A percentile compares a stretch with the other conserved stretches of the same genome.
Evolutionary conservation across 1,139 yeast species (phyloP).

Genomic region (Kazachstania sp.): DNA sequence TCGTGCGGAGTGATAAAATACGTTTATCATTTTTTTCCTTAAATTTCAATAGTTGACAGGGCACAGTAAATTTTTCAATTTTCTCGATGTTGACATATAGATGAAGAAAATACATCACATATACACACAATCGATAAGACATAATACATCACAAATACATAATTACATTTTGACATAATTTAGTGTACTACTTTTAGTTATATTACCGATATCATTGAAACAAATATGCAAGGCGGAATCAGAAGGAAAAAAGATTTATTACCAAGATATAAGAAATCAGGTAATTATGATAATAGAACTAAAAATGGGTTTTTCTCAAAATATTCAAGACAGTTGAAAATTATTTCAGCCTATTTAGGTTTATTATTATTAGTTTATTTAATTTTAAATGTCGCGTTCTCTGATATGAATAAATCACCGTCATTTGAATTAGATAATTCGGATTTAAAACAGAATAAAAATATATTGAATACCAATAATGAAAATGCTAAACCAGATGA

Average conservation of each 20-base stretch:
- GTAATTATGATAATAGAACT: conserved; percentile 8
- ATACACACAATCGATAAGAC: too few relatives aligned
- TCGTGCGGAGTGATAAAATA: too few relatives aligned
- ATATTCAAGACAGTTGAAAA: conserved; percentile 33
- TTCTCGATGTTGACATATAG: too few relatives aligned
- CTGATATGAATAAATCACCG: conserved; percentile 15
- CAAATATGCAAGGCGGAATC: conserved; percentile 30
- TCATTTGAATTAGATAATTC: conserved; percentile 21
- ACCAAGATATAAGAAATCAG: conserved; percentile 24
- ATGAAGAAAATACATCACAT: too few relatives aligned
- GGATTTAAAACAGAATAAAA: too few relatives aligned
- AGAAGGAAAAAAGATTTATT: conserved; percentile 29
- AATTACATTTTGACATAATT: too few relatives aligned
- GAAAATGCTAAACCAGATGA: neutral
- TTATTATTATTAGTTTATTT: conserved; percentile 30
- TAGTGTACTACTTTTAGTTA: too few relatives aligned
- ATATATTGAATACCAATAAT: neutral
- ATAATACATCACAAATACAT: too few relatives aligned
- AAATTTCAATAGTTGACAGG: too few relatives aligned
- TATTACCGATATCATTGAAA: too few relatives aligned
- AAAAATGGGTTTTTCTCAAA: conserved; percentile 31
- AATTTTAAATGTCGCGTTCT: conserved; percentile 23
- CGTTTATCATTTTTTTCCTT: too few relatives aligned
- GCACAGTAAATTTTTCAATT: too few relatives aligned
- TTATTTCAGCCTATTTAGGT: conserved; percentile 32